Evolutionary conservation across 805 yeast genomes (phyloP).

Genomic region (Kodamaea leandrae): DNA sequence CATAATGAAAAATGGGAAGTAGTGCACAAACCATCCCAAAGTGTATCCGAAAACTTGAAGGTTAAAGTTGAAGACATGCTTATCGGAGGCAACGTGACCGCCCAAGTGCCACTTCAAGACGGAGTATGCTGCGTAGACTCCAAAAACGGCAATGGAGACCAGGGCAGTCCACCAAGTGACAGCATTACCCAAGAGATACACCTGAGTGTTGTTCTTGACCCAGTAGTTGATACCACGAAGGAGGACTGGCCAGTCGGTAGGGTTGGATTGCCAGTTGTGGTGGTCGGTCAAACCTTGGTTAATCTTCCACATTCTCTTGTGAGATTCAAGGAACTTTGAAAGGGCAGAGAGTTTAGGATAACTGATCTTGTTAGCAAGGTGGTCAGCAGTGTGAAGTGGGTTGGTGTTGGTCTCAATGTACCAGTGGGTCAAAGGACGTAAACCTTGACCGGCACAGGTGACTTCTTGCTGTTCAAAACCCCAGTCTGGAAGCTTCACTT

Average conservation of each 20-base stretch:
- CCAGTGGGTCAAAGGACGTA: slow-evolving; percentile 61
- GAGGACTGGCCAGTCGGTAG: slow-evolving; percentile 72
- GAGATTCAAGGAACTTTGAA: slow-evolving; percentile 63
- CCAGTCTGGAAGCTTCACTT: slow-evolving; percentile 75
- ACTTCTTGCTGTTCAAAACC: slow-evolving; percentile 85
- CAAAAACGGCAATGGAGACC: slow-evolving; percentile 49
- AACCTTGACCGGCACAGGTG: slow-evolving; percentile 72
- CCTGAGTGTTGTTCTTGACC: slow-evolving; percentile 57
- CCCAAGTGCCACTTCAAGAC: slow-evolving; percentile 63
- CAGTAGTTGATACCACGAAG: slow-evolving; percentile 81
- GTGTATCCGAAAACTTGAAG: slow-evolving; percentile 59
- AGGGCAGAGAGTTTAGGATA: slow-evolving; percentile 55
- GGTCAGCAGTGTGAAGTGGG: slow-evolving; percentile 21
- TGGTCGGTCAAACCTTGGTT: slow-evolving; percentile 66
- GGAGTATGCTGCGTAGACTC: slow-evolving; percentile 45
- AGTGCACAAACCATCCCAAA: slow-evolving; percentile 72
- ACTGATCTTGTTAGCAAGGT: slow-evolving; percentile 34
- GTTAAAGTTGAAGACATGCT: slow-evolving; percentile 62
- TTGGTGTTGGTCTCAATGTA: slow-evolving; percentile 70
- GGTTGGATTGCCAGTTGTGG: slow-evolving; percentile 71
- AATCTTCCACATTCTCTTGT: slow-evolving; percentile 73
- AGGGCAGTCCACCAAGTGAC: slow-evolving; percentile 74
- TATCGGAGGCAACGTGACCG: slow-evolving; percentile 40
- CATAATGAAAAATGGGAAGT: slow-evolving; percentile 78
- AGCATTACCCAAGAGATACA: slow-evolving; percentile 78